Evolutionary conservation across 352 stramenopile species (phyloP).

Genomic region (Phytophthora megakarya): DNA sequence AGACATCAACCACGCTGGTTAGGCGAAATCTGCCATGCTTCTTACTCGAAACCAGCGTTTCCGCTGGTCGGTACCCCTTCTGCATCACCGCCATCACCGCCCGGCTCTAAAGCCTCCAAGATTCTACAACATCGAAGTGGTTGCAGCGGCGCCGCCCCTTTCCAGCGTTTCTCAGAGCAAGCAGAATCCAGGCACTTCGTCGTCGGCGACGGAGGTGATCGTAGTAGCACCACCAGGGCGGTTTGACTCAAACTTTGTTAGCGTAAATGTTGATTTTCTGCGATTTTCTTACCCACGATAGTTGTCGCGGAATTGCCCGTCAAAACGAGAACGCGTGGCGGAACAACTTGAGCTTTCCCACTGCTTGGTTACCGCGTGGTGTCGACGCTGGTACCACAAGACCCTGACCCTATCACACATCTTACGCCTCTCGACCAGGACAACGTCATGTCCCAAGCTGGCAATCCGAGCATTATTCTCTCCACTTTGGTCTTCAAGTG

Average conservation of each 20-base stretch:
- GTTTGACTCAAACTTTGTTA: neutral
- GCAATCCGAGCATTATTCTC: no score
- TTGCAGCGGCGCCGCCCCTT: conserved; percentile 19
- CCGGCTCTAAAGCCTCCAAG: conserved; percentile 24
- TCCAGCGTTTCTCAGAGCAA: conserved; percentile 32
- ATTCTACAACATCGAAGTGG: conserved; percentile 21
- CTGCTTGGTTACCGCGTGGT: conserved; percentile 13
- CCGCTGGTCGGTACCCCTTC: neutral
- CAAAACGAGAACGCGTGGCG: conserved; percentile 7
- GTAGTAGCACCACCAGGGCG: neutral
- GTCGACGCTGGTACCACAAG: conserved; percentile 29
- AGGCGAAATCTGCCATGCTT: neutral
- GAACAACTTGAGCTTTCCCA: conserved; percentile 23
- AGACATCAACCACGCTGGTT: neutral
- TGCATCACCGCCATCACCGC: neutral
- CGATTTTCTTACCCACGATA: conserved; percentile 3
- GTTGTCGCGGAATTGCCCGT: neutral
- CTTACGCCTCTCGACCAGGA: neutral
- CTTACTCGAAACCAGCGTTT: conserved; percentile 15
- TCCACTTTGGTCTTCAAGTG: neutral
- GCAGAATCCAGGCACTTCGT: conserved; percentile 8
- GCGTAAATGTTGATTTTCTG: conserved; percentile 1
- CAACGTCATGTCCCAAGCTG: neutral
- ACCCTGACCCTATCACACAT: conserved; percentile 32
- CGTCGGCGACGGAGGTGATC: neutral